Percentiles rank a stretch among this genome's conserved stretches.
Evolutionary conservation across 2,329 filamentous ascomycete species (phyloP).

Genomic region (Davidsoniella neocaledoniae): DNA sequence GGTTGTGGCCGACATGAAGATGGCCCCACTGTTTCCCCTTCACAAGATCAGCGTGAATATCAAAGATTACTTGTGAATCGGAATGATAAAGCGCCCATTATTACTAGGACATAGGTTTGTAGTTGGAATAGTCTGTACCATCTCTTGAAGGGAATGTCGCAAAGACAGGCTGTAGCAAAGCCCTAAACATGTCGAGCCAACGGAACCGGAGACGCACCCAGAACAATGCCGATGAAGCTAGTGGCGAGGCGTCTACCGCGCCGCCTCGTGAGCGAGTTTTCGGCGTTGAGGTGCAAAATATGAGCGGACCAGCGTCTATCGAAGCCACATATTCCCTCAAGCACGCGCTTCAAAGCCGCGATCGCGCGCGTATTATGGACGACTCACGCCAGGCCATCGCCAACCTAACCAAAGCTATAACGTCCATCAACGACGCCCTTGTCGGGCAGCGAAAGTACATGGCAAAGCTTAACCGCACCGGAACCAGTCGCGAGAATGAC

Average conservation of each 20-base stretch:
- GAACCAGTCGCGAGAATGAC: neutral
- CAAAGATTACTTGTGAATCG: no score
- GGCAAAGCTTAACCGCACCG: neutral
- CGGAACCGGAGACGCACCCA: neutral
- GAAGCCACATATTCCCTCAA: neutral
- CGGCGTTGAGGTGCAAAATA: neutral
- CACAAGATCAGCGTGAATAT: no score
- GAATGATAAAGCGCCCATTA: no score
- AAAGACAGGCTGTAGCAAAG: no score
- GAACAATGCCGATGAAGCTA: neutral
- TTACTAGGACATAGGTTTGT: no score
- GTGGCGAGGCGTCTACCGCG: no score
- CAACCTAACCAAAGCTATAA: conserved; percentile 7
- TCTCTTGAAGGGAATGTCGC: no score
- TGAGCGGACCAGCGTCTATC: neutral
- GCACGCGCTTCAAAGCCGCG: neutral
- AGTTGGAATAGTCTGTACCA: no score
- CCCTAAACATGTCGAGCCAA: no score
- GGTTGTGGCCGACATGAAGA: no score
- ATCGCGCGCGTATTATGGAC: conserved; percentile 1
- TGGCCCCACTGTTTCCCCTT: no score
- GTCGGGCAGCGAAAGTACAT: conserved; percentile 4
- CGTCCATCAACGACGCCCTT: conserved; percentile 8
- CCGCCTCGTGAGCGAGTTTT: no score
- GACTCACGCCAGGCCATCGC: conserved; percentile 3